Evolutionary conservation across 2,329 filamentous ascomycete genomes (phyloP).

Genomic region (Botrytis pseudocinerea): DNA sequence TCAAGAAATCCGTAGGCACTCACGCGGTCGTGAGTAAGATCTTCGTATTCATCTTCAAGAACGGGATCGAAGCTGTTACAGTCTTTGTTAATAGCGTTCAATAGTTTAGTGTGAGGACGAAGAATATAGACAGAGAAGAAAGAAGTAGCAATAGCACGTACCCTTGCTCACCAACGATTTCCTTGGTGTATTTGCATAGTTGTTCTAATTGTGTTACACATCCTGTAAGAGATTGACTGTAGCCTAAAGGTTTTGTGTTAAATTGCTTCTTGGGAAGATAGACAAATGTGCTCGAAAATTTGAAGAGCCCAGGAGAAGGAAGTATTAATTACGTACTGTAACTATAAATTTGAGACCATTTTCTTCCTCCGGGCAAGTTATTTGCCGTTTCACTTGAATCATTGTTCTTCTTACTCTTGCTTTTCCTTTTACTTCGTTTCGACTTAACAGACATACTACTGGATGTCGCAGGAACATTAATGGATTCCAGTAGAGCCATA

Average conservation of each 20-base stretch:
- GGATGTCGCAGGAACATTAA: conserved; percentile 22
- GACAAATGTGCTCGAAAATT: no score
- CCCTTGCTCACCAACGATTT: conserved; percentile 57
- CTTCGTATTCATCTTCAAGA: conserved; percentile 25
- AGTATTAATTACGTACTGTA: conserved; percentile 39
- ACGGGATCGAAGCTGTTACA: conserved; percentile 28
- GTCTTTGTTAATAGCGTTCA: not conserved
- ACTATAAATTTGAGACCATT: conserved; percentile 59
- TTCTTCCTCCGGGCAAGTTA: conserved; percentile 40
- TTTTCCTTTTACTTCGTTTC: conserved; percentile 10
- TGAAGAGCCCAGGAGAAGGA: no score
- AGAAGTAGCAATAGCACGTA: conserved; percentile 25
- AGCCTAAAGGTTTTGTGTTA: conserved; percentile 37
- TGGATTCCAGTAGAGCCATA: conserved; percentile 50
- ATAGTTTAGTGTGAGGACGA: not conserved
- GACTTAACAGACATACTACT: conserved; percentile 8
- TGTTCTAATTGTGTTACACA: conserved; percentile 55
- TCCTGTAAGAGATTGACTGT: conserved; percentile 54
- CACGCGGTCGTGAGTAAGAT: conserved; percentile 16
- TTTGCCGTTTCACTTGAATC: conserved; percentile 20
- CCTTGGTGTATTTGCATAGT: conserved; percentile 57
- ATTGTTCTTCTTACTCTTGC: not conserved
- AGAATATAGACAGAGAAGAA: not conserved
- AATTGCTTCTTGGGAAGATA: not conserved
- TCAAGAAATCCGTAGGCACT: not conserved